Conservation (phyloP, 192 early-diverging fungal species). For the Phlyctochytrium arcticum region DNA sequence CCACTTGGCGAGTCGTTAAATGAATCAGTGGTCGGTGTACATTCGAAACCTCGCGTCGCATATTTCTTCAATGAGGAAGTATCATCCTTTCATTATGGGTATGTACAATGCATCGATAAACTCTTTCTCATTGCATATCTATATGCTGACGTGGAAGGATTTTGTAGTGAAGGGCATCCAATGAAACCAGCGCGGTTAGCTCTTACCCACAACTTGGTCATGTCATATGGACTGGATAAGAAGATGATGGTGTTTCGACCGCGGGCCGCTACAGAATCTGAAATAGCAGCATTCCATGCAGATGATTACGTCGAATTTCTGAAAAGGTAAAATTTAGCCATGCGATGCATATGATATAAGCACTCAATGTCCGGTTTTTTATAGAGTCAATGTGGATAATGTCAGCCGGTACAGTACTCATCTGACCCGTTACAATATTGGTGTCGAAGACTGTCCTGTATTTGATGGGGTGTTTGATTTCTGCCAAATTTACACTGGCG, state of each 20-base stretch:
- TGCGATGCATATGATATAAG: not conserved
- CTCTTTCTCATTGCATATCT: not conserved
- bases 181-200: slow-evolving; percentile 98
- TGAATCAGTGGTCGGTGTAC: not conserved
- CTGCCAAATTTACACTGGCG: slow-evolving; percentile 85
- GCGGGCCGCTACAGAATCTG: slow-evolving; percentile 74
- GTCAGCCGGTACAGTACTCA: slow-evolving; percentile 34
- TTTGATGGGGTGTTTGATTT: slow-evolving; percentile 97
- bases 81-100: slow-evolving; percentile 82
- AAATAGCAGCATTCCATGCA: slow-evolving; percentile 91
- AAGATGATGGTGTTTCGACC: slow-evolving; percentile 83
- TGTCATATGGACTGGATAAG: slow-evolving; percentile 89
- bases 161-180: slow-evolving; percentile 68
- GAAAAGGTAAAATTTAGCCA: slow-evolving; percentile 34
- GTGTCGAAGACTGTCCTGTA: slow-evolving; percentile 90
- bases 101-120: not conserved
- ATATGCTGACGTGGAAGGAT: not conserved
- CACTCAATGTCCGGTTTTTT: not conserved
- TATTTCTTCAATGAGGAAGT: slow-evolving; percentile 63
- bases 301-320: slow-evolving; percentile 92
- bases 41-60: slow-evolving; percentile 43
- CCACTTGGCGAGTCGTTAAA: not conserved
- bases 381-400: slow-evolving; percentile 53
- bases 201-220: slow-evolving; percentile 88
- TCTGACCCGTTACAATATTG: slow-evolving; percentile 64